phyloP scores from a whole-genome alignment of 768 basidiomycete species.

The Paxillus ammoniavirescens region DNA sequence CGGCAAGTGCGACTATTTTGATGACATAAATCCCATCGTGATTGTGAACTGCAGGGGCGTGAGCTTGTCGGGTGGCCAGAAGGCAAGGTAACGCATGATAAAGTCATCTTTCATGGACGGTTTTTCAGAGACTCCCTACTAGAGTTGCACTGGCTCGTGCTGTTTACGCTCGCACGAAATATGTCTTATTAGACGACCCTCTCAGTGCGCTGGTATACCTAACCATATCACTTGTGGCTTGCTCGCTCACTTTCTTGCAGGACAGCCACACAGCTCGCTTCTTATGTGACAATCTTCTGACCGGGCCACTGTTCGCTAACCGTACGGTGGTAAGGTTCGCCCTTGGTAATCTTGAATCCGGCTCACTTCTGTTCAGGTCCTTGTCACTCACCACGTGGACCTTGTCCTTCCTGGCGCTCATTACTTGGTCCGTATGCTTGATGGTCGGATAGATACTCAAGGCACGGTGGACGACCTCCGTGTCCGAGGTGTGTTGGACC shows the following conservation, averaged over 20 bases:
- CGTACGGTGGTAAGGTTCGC: conserved; percentile 55
- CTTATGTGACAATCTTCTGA: conserved; percentile 56
- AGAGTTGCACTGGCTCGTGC: conserved; percentile 80
- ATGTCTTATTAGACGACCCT: conserved; percentile 78
- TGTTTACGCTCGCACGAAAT: conserved; percentile 69
- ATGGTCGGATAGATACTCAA: conserved; percentile 71
- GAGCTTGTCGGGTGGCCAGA: conserved; percentile 73
- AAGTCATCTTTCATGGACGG: neutral
- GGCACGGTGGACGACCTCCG: conserved; percentile 63
- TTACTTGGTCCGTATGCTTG: conserved; percentile 71
- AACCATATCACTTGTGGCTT: neutral
- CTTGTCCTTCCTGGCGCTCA: conserved; percentile 67
- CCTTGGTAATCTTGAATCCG: neutral
- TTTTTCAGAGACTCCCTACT: neutral
- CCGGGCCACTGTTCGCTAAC: conserved; percentile 58
- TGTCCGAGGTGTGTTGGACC: conserved; percentile 54
- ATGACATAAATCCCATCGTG: neutral
- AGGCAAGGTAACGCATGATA: conserved; percentile 51
- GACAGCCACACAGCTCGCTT: conserved; percentile 62
- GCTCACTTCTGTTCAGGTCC: conserved; percentile 36
- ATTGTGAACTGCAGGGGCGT: conserved; percentile 45
- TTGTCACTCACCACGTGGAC: conserved; percentile 80
- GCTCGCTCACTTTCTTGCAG: conserved; percentile 27
- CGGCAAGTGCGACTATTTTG: conserved; percentile 32
- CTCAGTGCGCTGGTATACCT: conserved; percentile 70